Evolutionary conservation across 331 rosid genomes (phyloP), one percentile per base, ranked within the genome.

Genomic region (Telfairia occidentalis): DNA sequence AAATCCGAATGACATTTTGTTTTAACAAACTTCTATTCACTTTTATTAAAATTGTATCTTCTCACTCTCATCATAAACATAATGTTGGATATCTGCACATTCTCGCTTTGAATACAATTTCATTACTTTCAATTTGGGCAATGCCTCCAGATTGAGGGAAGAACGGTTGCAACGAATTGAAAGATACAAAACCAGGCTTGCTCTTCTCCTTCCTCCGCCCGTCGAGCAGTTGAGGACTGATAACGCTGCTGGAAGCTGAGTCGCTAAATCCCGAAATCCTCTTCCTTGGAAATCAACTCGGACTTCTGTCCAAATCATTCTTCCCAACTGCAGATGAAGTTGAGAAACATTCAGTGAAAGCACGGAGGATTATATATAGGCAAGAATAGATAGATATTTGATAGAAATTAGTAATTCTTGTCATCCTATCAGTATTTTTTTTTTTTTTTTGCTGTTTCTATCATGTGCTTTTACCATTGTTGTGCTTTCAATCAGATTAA

Each of bases 201-300:
- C 90, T 81, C 97, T 90, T 82, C 87, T 92, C 78, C 96, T 92
- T 80, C 97, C 97, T 64, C 86, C 90, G 16, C 73, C 82, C 0
- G 84, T 75, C 19, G 93, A 90, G 73, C 92, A 84, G 80, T 78
- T 84, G 76, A 80, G 90, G 65, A 86, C 82, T 71, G 92, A 90
- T 76, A 58, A 84, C 54, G 84, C 90, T 74, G 80, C 91, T 29
- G 91, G 90, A 49, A 77, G 71, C 69, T 84, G 77, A 77, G 16
- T 13, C 9, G 1, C 16, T 60, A 24, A 13, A 54, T 74, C 19
- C 29, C 24, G 1, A 23, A 54, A 53, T 13, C 15, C 45, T 16
- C 37, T 16, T 9, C 58, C 71, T 35, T 19, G 23, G 18, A 45
- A 13, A 3, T 46, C 75, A 28, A 23, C 8, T 12, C 28, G 58